Evolutionary conservation across 768 basidiomycete genomes (phyloP), one percentile per base, ranked within the genome.

Genomic region (Lactarius evosmus): DNA sequence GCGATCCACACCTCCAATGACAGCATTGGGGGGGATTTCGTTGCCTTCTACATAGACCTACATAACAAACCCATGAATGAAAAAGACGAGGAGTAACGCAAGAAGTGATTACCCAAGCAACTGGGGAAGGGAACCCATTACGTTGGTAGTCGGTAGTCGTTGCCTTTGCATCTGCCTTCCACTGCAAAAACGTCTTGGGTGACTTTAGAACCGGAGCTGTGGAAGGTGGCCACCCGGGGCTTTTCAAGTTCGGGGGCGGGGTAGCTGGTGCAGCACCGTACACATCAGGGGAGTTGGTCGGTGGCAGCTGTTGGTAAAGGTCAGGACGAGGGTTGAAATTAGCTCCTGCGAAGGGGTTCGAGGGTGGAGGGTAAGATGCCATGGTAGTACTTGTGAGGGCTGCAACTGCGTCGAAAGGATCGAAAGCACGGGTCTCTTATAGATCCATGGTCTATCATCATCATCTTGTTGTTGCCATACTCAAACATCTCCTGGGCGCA

Each of bases 1-100:
- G 41, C 62, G 65, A 38, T 68, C 67, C 30, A 62, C 52, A 30
- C 67, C 67, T 12, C 61, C 67, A 32, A 68, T 36, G 34, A 68
- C 44, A 22, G 67, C 67, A 56, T 67, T 67, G 17, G 55, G 65
- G 5, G 67, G 67, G 49, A 68, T 55, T 8, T 62, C 41, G 32
- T 59, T 52, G 29, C 67, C 67, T 27, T 67, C 65, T 19, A 62
- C 55, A 6, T 44, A 67, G 38, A 68, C 56, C 67, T 68, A 22
- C 51, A 56, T 36, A 14, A 40, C 17, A 4, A 11, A 22, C 17
- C 30, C 41, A 27, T 56, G 22, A 56, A 40, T 19, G 12, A 22
- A 4, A 46, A 27, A 29, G 8, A 44, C 7, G 33, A 19, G 32
- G 44, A 32, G 16, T 30, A n/a, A 7, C 16, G 4, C n/a, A 25